Evolutionary conservation across 148 eudicot genomes (phyloP), one percentile per base, ranked within the genome.

Genomic region (Arbutus unedo): DNA sequence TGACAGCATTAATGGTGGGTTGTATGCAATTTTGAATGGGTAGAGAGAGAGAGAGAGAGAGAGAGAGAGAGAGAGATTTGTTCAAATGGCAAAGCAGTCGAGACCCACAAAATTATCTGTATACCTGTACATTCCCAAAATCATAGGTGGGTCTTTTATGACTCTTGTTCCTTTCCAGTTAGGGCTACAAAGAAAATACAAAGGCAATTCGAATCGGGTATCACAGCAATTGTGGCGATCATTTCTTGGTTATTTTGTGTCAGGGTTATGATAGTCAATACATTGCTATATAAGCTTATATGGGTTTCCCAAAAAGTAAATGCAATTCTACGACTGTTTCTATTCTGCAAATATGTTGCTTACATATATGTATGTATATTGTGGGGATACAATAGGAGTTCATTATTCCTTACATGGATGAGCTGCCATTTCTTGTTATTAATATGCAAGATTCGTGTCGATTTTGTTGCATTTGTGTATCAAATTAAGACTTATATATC

Each of bases 41-140:
- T 77, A 43, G 64, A n/a, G n/a, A n/a, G n/a, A n/a, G n/a, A n/a
- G n/a, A n/a, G n/a, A n/a, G n/a, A n/a, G n/a, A 72, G 47, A 83
- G 50, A 60, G n/a, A n/a, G n/a, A n/a, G n/a, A n/a, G n/a, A n/a
- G n/a, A n/a, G n/a, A n/a, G 82, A 50, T 67, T 66, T 66, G 4
- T 8, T 8, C 59, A 38, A 83, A 92, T 92, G 95, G 90, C 88
- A 41, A 89, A 91, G 77, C 79, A 79, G 75, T 81, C 92, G 18
- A 94, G 89, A 79, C 87, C 85, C 4, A 83, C 82, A 68, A 90
- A 90, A 83, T 80, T 82, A 14, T 84, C 89, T 8, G 93, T 93
- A n/a, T 95, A 93, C 77, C 93, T 95, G 79, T 95, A 95, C 83
- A 88, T 95, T 60, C 98, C 98, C 50, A 93, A 95, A 78, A 91